Base-by-base conservation (phyloP, 73 alveolate genomes). In the Tetrahymena thermophila region DNA sequence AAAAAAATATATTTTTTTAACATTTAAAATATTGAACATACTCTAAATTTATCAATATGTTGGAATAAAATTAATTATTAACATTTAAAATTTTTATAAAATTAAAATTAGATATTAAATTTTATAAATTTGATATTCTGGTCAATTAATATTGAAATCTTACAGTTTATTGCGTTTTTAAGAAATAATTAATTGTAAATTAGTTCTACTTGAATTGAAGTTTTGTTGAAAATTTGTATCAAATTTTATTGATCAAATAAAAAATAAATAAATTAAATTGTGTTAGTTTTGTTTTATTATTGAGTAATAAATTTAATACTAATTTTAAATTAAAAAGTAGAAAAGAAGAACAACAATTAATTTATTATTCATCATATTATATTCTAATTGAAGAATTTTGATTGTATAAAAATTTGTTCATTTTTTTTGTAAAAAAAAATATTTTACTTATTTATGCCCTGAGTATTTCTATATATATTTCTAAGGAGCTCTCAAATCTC, bases 401-500 rank as follows among this genome's bases (percentile, higher is more conserved):
- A 50, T 0, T 19, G 83, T 50, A 50, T 11, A 50, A 15, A 7
- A 25, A 71, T 19, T 71, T 71, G n/a, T n/a, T n/a, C n/a, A 19
- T 25, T 71, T 71, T 11, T 58, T 17, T 17, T 10, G 2, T 31
- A 3, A 71, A 28, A 16, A 71, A 71, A 71, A 56, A 19, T n/a
- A 23, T 28, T 28, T 71, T 71, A 71, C 99, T 96, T 98, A 98
- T 94, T 97, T 97, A 96, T 98, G 99, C 21, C 99, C 99, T 23
- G 95, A 84, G 84, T 96, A 96, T 96, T 98, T 97, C 56, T 94
- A 95, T 35, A 95, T 94, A 44, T 93, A 96, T 50, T 89, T 96
- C 96, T 97, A 96, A 71, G 97, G 97, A 43, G 97, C 34, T 94
- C 99, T 96, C 38, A 98, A 97, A 94, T 99, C 99, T 95, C 99